These are phyloP conservation scores for Sphenostylis stenocarpa DNA, from an alignment of 306 rosid species.

Conservation along the genomic window DNA sequence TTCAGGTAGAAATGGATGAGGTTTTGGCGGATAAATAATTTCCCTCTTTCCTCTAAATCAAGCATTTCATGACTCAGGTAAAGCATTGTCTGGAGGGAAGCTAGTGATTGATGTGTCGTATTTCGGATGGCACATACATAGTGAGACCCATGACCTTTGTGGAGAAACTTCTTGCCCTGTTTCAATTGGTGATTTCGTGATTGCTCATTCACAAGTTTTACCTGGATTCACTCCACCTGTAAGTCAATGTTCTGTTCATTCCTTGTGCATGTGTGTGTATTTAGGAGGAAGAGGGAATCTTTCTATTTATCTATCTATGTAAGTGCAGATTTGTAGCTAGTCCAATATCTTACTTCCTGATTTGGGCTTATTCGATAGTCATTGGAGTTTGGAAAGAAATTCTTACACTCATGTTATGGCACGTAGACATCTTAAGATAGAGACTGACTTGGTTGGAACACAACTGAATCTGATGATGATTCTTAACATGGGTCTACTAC, in stretches of 20 bases:
- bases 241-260: conserved; percentile 44
- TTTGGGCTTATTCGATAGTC: conserved; percentile 3
- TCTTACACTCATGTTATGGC: not conserved
- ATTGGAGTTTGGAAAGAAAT: not conserved
- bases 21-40: not conserved
- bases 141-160: conserved; percentile 83
- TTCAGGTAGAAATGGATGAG: not conserved
- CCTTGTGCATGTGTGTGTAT: not conserved
- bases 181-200: conserved; percentile 69
- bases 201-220: conserved; percentile 71
- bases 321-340: conserved; percentile 4
- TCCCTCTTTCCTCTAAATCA: conserved; percentile 13
- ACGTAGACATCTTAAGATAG: conserved; percentile 15
- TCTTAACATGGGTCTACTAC: no score
- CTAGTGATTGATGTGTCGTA: conserved; percentile 73
- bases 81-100: conserved; percentile 68
- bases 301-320: not conserved
- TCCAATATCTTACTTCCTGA: not conserved
- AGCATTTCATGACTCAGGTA: conserved; percentile 44
- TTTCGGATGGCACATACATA: conserved; percentile 78
- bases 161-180: conserved; percentile 84
- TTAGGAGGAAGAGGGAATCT: not conserved
- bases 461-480: not conserved
- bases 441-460: not conserved
- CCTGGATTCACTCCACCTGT: conserved; percentile 90